phyloP scores from a whole-genome alignment of 2,329 filamentous ascomycete genomes.

The Fusarium circinatum region DNA sequence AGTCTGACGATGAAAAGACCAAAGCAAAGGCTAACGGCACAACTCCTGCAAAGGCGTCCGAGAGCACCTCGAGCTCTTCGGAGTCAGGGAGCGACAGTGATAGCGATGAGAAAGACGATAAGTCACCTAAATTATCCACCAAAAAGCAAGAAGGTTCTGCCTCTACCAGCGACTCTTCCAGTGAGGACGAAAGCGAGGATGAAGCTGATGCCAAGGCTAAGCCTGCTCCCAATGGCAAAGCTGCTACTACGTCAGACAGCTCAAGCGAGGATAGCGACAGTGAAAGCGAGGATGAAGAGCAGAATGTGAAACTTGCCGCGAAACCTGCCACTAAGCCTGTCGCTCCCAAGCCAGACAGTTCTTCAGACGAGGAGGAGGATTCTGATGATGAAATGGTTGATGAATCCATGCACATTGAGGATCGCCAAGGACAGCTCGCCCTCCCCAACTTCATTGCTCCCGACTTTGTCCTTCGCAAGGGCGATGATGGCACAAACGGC shows the following conservation, averaged over 20 bases:
- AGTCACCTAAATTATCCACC: conserved; percentile 24
- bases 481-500: conserved; percentile 50
- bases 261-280: conserved; percentile 42
- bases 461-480: conserved; percentile 65
- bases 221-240: conserved; percentile 24
- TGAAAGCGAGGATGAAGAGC: conserved; percentile 39
- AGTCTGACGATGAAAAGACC: conserved; percentile 40
- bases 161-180: conserved; percentile 41
- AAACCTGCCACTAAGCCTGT: conserved; percentile 27
- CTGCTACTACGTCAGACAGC: conserved; percentile 31
- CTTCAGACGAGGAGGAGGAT: conserved; percentile 43
- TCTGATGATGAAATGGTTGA: conserved; percentile 49
- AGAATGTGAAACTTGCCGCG: conserved; percentile 21
- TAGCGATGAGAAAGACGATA: conserved; percentile 41
- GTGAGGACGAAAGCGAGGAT: conserved; percentile 44
- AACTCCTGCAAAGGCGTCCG: conserved; percentile 19
- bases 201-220: conserved; percentile 36
- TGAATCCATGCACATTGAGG: conserved; percentile 53
- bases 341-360: conserved; percentile 27
- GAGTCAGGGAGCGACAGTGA: conserved; percentile 46
- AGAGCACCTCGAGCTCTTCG: conserved; percentile 42
- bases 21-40: conserved; percentile 38
- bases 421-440: conserved; percentile 52
- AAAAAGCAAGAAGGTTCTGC: conserved; percentile 33
- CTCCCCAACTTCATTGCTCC: conserved; percentile 59